Evolutionary conservation across 164 flowering plant species (phyloP).

Genomic region (Sextonia rubra): DNA sequence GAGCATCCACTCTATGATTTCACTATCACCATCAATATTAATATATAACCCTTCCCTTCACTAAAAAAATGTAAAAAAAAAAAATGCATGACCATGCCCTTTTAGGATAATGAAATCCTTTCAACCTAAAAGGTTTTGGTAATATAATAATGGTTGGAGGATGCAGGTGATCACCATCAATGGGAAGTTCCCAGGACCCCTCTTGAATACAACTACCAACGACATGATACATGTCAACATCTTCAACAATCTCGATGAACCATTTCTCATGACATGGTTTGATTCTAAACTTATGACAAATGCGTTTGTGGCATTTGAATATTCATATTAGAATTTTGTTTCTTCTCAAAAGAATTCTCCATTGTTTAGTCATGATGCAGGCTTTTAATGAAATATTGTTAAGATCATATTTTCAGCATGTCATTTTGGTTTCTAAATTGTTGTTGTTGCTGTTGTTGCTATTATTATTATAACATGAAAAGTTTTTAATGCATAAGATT

Average conservation of each 20-base stretch:
- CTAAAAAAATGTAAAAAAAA: too few species aligned
- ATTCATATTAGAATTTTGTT: not conserved
- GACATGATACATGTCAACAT: conserved; percentile 50
- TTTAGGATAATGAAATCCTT: too few species aligned
- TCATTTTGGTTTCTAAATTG: too few species aligned
- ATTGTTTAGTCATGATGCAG: not conserved
- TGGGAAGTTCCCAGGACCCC: conserved; percentile 65
- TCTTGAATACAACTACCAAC: conserved; percentile 60
- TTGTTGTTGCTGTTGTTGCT: not conserved
- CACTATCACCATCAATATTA: too few species aligned
- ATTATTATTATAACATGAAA: too few species aligned
- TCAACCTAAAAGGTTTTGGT: not conserved
- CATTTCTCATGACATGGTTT: conserved; percentile 67
- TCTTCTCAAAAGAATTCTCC: too few species aligned
- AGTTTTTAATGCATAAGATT: too few species aligned
- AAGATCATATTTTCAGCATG: too few species aligned
- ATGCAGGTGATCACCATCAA: conserved; percentile 64
- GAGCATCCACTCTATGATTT: too few species aligned
- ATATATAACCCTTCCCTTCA: not conserved
- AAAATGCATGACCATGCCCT: too few species aligned
- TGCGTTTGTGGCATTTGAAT: not conserved
- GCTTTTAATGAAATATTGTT: too few species aligned
- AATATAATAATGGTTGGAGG: not conserved
- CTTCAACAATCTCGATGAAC: conserved; percentile 59
- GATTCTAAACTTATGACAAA: not conserved